Conservation (phyloP, 140 eudicot genomes). For the Stevia rebaudiana region DNA sequence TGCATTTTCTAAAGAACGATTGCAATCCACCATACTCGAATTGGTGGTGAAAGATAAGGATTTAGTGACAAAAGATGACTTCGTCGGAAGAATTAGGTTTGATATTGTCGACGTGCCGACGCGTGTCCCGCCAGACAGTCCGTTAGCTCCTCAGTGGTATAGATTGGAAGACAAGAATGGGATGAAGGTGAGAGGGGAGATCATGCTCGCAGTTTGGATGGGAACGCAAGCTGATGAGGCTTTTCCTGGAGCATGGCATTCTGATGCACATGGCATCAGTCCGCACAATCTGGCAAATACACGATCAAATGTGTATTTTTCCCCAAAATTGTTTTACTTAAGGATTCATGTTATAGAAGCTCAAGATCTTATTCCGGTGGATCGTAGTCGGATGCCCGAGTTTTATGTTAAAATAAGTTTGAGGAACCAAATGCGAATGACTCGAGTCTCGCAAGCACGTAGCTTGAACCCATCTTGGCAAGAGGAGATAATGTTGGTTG, state of each 20-base stretch:
- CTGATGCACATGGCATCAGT: constrained; percentile 77
- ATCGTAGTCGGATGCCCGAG: constrained; percentile 46
- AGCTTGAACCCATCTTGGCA: constrained; percentile 68
- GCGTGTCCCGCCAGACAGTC: constrained; percentile 89
- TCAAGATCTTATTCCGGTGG: constrained; percentile 80
- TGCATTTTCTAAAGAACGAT: constrained; percentile 76
- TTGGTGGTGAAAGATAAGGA: constrained; percentile 82
- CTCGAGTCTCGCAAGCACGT: constrained; percentile 46
- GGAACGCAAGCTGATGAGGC: constrained; percentile 98
- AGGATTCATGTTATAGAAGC: constrained; percentile 76
- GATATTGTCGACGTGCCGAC: constrained; percentile 64
- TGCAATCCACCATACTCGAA: constrained; percentile 65
- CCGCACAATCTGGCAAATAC: constrained; percentile 71
- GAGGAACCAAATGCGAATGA: constrained; percentile 51
- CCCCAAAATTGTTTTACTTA: constrained; percentile 72
- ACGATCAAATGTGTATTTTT: constrained; percentile 81
- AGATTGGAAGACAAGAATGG: constrained; percentile 63
- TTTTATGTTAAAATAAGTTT: constrained; percentile 50
- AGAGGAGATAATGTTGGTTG: constrained; percentile 90
- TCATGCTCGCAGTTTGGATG: constrained; percentile 95
- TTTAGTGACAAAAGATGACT: constrained; percentile 62
- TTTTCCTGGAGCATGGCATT: constrained; percentile 94
- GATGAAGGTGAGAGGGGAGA: constrained; percentile 54
- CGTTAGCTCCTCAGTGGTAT: constrained; percentile 95
- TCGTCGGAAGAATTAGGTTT: constrained; percentile 60